phyloP scores from a whole-genome alignment of 2,329 filamentous ascomycete species.

The Verticillium isaacii region DNA sequence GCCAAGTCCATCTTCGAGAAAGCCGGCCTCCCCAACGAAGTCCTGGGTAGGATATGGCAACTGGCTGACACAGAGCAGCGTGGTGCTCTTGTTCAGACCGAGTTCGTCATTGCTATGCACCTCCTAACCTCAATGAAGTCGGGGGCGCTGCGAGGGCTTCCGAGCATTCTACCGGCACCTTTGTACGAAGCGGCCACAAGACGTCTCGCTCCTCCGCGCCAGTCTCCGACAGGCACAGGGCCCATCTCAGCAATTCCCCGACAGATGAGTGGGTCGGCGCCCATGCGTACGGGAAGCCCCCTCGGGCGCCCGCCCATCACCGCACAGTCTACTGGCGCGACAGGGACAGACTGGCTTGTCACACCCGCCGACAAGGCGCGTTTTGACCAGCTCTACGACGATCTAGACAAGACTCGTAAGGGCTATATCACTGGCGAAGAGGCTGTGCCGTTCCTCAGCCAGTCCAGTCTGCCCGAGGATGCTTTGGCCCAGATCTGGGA shows the following conservation, averaged over 20 bases:
- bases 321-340: constrained; percentile 33
- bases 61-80: constrained; percentile 91
- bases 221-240: constrained; percentile 46
- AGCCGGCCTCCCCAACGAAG: constrained; percentile 82
- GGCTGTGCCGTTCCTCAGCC: constrained; percentile 88
- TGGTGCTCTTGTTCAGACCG: constrained; percentile 77
- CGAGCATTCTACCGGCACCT: constrained; percentile 73
- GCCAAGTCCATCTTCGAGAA: constrained; percentile 95
- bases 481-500: constrained; percentile 95
- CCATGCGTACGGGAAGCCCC: constrained; percentile 59
- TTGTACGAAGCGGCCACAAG: constrained; percentile 88
- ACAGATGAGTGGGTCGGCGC: constrained; percentile 70
- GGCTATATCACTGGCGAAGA: constrained; percentile 92
- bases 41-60: constrained; percentile 93
- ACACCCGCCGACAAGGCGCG: constrained; percentile 77
- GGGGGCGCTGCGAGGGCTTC: constrained; percentile 72
- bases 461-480: constrained; percentile 86
- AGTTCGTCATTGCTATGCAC: constrained; percentile 99
- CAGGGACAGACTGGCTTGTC: constrained; percentile 68
- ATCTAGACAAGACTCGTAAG: constrained; percentile 73
- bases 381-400: constrained; percentile 82
- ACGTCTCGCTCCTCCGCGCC: constrained; percentile 43
- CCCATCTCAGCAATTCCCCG: constrained; percentile 69
- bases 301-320: constrained; percentile 46
- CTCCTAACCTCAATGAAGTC: constrained; percentile 88